These are phyloP conservation scores for Oenanthe sinensis DNA, from an alignment of 129 eudicot genomes.

Conservation along the genomic window DNA sequence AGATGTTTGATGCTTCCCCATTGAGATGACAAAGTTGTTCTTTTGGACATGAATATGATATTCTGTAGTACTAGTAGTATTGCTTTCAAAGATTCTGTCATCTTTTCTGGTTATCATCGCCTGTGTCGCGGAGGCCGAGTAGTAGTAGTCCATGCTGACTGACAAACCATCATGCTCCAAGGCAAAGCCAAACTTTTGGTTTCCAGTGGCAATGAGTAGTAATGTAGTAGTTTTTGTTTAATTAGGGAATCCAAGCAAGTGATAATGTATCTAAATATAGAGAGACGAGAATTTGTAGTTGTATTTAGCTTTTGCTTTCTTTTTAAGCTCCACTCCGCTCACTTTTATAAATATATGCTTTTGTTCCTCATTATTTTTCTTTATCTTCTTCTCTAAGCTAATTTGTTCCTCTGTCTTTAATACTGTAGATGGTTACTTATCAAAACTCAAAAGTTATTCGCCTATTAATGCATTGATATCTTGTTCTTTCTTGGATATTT, in stretches of 20 bases:
- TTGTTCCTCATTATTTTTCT: constrained; percentile 24
- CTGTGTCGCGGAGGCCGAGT: no score
- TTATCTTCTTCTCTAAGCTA: constrained; percentile 24
- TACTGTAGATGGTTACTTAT: neutral
- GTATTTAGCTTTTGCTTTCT: neutral
- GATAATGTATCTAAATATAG: neutral
- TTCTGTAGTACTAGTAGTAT: neutral
- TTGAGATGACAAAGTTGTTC: constrained; percentile 33
- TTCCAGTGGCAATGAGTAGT: neutral
- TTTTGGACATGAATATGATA: constrained; percentile 22
- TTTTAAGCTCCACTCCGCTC: neutral
- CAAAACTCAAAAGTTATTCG: neutral
- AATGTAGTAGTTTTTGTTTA: neutral
- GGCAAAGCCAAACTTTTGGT: neutral
- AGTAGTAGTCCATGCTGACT: no score
- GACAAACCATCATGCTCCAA: no score
- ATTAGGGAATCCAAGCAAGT: neutral
- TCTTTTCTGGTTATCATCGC: neutral
- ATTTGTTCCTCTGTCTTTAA: neutral
- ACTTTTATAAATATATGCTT: constrained; percentile 24
- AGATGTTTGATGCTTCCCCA: constrained; percentile 19
- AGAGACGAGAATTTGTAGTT: neutral
- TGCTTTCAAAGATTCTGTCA: constrained; percentile 24
- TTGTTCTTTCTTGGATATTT: neutral
- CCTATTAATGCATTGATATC: neutral